Evolutionary conservation across 164 flowering plant species (phyloP).

Genomic region (Taxillus chinensis): DNA sequence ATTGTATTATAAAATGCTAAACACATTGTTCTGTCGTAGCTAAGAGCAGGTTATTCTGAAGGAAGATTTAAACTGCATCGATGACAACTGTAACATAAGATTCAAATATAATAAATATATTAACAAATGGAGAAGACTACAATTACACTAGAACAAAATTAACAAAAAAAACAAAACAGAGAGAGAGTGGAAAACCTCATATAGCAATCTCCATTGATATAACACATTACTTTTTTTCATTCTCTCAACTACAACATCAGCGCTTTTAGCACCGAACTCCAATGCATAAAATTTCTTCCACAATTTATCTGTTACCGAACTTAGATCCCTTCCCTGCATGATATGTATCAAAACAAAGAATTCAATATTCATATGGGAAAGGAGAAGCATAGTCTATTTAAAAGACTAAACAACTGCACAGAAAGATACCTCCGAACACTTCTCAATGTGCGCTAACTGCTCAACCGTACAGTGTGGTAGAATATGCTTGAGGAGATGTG

Average conservation of each 20-base stretch:
- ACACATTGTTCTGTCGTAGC: no score
- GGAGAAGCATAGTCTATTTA: neutral
- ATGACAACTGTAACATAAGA: no score
- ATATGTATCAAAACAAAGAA: neutral
- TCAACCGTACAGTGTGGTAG: conserved; percentile 78
- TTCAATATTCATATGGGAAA: neutral
- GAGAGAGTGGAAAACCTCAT: conserved; percentile 41
- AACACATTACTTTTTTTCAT: conserved; percentile 37
- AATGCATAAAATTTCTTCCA: conserved; percentile 62
- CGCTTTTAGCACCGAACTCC: conserved; percentile 38
- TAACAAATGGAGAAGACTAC: neutral
- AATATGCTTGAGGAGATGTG: conserved; percentile 53
- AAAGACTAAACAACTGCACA: neutral
- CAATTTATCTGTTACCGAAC: conserved; percentile 56
- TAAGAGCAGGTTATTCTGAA: no score
- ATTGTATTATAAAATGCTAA: no score
- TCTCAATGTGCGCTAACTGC: conserved; percentile 75
- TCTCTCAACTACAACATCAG: conserved; percentile 32
- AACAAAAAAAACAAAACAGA: neutral
- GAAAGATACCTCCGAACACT: conserved; percentile 38
- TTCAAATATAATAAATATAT: neutral
- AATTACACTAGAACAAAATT: neutral
- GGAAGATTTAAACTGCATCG: neutral
- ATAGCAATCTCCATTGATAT: conserved; percentile 54
- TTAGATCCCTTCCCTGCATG: conserved; percentile 72